Evolutionary conservation across 768 basidiomycete genomes (phyloP).

Genomic region (Leccinum subtestaceum): DNA sequence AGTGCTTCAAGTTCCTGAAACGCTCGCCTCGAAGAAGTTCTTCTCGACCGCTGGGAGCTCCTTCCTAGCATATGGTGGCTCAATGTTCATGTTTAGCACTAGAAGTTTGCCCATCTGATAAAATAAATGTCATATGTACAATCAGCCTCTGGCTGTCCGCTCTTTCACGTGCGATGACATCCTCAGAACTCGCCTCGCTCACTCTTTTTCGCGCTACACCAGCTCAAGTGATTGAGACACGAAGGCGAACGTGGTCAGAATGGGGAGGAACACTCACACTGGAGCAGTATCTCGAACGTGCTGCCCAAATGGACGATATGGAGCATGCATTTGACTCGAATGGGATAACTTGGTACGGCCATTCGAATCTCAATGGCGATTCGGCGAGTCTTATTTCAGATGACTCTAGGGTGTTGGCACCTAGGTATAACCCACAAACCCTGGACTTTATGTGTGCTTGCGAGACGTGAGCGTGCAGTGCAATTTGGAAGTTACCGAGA

Average conservation of each 20-base stretch:
- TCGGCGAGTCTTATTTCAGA: not conserved
- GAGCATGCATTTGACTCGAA: conserved; percentile 46
- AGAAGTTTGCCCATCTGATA: not conserved
- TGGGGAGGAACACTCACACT: conserved; percentile 45
- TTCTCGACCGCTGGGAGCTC: too few species aligned
- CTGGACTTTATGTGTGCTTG: conserved; percentile 59
- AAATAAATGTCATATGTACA: not conserved
- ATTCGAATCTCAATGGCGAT: not conserved
- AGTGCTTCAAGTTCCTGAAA: not conserved
- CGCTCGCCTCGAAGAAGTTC: conserved; percentile 74
- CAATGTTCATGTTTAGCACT: too few species aligned
- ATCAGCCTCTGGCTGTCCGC: not conserved
- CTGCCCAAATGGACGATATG: conserved; percentile 37
- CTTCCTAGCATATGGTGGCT: too few species aligned
- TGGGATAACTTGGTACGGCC: conserved; percentile 48
- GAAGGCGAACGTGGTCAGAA: conserved; percentile 36
- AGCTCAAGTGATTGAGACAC: conserved; percentile 42
- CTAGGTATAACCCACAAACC: conserved; percentile 46
- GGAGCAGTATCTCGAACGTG: conserved; percentile 34
- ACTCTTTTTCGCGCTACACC: conserved; percentile 49
- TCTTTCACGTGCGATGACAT: conserved; percentile 1
- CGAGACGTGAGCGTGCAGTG: conserved; percentile 48
- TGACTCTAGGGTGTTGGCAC: conserved; percentile 54
- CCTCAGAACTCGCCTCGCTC: conserved; percentile 23
- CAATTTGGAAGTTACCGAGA: not conserved